A percentile compares a stretch with the other conserved stretches of the same genome.
These are phyloP conservation scores for Mortierella sp. DNA, from an alignment of 371 early-diverging fungal genomes.

Conservation along the genomic window DNA sequence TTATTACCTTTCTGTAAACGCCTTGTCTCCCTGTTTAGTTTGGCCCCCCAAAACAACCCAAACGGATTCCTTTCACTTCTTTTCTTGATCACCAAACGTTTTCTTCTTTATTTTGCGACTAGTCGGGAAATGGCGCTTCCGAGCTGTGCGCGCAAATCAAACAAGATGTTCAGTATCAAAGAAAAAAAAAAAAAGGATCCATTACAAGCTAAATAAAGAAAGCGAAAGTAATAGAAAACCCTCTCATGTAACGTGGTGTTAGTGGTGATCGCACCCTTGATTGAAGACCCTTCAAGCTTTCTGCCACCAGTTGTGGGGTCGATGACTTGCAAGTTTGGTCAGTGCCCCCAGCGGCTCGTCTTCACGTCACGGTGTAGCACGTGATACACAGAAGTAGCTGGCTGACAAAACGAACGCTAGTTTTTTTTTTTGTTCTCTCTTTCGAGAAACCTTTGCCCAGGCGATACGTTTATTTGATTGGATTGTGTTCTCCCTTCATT, in stretches of 20 bases:
- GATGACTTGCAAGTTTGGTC: too few species aligned
- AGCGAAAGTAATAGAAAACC: slow-evolving; percentile 23
- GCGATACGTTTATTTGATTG: not conserved
- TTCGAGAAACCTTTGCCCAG: too few species aligned
- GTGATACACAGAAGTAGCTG: too few species aligned
- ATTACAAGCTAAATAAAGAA: slow-evolving; percentile 29
- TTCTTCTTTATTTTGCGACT: slow-evolving; percentile 36
- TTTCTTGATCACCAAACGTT: not conserved
- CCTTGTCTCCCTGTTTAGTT: slow-evolving; percentile 51
- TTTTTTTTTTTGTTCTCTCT: not conserved
- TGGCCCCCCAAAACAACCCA: not conserved
- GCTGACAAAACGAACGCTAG: too few species aligned
- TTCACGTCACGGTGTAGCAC: too few species aligned
- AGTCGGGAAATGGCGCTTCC: slow-evolving; percentile 32
- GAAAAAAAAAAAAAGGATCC: too few species aligned
- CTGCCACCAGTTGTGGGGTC: too few species aligned
- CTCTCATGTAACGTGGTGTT: too few species aligned
- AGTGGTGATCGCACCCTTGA: too few species aligned
- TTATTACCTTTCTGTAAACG: slow-evolving; percentile 22
- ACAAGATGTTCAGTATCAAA: not conserved
- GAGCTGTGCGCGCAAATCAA: slow-evolving; percentile 39
- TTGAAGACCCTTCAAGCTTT: too few species aligned
- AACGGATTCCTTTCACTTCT: too few species aligned
- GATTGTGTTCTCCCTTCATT: not conserved
- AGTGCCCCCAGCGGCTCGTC: too few species aligned